Conservation (phyloP, 2,329 filamentous ascomycete species). For the Alternaria hordeiaustralica region DNA sequence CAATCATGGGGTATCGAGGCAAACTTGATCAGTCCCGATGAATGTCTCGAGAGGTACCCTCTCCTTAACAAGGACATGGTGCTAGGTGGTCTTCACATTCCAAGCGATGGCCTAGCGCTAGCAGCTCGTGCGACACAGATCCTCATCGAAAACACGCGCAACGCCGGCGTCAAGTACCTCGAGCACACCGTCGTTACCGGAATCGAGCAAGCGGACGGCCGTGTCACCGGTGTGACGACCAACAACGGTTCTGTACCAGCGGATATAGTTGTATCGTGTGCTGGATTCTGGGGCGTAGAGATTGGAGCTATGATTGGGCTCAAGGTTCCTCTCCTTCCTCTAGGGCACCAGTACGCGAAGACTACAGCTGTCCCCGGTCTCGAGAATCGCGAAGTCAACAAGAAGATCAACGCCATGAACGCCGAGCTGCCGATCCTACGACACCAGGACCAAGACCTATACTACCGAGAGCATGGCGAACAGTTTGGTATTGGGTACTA, state of each 20-base stretch:
- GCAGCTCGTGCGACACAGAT: constrained; percentile 68
- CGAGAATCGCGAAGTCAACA: constrained; percentile 49
- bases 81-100: constrained; percentile 66
- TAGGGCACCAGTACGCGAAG: constrained; percentile 70
- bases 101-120: constrained; percentile 66
- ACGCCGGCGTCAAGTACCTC: constrained; percentile 65
- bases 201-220: constrained; percentile 58
- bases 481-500: constrained; percentile 70
- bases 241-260: constrained; percentile 58
- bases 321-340: constrained; percentile 64
- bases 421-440: constrained; percentile 65
- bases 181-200: constrained; percentile 64
- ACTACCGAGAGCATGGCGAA: constrained; percentile 70
- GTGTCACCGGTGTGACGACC: constrained; percentile 64
- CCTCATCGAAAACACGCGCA: constrained; percentile 63
- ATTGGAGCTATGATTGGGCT: constrained; percentile 67
- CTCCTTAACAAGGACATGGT: constrained; percentile 61
- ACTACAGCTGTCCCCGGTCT: constrained; percentile 61
- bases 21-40: constrained; percentile 58
- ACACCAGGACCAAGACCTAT: constrained; percentile 68
- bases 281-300: constrained; percentile 71
- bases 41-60: constrained; percentile 63
- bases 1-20: constrained; percentile 67
- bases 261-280: constrained; percentile 68
- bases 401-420: constrained; percentile 54